A percentile compares a stretch with the other conserved stretches of the same genome.
Evolutionary conservation across 148 eudicot genomes (phyloP).

Genomic region (Rhododendron simsii): DNA sequence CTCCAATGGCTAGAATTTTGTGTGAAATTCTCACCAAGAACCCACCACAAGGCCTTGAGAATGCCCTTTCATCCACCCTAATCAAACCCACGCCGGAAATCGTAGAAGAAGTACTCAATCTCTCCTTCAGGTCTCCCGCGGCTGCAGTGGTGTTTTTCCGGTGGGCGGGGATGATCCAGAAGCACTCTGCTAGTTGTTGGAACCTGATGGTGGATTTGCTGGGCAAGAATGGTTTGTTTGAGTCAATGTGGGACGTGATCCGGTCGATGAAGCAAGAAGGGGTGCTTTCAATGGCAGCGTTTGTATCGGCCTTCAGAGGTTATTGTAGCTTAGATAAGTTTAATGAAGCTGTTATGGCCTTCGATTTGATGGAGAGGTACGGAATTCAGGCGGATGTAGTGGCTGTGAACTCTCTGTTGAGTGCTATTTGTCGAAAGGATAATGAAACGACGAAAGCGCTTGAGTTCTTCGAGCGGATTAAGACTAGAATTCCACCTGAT

Average conservation of each 20-base stretch:
- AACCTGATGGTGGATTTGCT: constrained; percentile 84
- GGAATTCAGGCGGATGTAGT: constrained; percentile 62
- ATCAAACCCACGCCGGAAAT: constrained; percentile 49
- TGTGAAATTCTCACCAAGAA: constrained; percentile 50
- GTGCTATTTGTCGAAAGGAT: constrained; percentile 58
- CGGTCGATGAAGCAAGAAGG: constrained; percentile 74
- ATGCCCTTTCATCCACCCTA: constrained; percentile 36
- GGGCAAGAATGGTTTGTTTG: constrained; percentile 78
- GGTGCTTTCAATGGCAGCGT: constrained; percentile 42
- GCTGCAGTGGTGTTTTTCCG: constrained; percentile 62
- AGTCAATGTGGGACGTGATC: constrained; percentile 85
- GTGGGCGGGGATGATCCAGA: constrained; percentile 52
- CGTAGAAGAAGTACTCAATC: constrained; percentile 69
- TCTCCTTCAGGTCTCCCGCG: constrained; percentile 50
- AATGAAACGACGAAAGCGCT: constrained; percentile 41
- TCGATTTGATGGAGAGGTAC: constrained; percentile 75
- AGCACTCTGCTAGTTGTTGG: constrained; percentile 56
- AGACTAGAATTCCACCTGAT: constrained; percentile 54
- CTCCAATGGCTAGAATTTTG: constrained; percentile 43
- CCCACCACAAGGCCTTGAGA: constrained; percentile 33
- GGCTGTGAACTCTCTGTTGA: constrained; percentile 66
- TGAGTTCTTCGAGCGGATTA: constrained; percentile 60
- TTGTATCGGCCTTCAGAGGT: constrained; percentile 59
- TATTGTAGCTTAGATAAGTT: constrained; percentile 53
- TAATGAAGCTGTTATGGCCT: constrained; percentile 69